Base-by-base conservation (phyloP, 495 filamentous ascomycete species). In the Penicillium pancosmium region DNA sequence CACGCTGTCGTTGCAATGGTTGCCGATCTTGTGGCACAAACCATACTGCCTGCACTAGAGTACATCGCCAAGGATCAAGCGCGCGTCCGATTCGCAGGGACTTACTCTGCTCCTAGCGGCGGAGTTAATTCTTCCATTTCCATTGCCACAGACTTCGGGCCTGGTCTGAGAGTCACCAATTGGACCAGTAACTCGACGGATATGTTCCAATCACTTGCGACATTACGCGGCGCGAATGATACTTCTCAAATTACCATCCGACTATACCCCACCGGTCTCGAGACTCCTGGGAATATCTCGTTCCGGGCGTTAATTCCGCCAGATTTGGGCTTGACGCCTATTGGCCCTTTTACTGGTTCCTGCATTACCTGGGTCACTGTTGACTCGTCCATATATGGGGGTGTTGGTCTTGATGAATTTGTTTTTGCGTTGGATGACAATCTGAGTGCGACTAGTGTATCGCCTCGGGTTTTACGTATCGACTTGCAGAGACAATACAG, bases 251-350 rank as follows among this genome's bases (percentile, higher is more conserved):
- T 71, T 9, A 59, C 54, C 25, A 68, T 84, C 5, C 75, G 82
- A 18, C 35, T 85, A 13, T 84, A 82, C 54, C 83, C 82, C 0
- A 80, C 81, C 9, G 66, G 69, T 4, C 63, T 72, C 2, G 38
- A 59, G 25, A 61, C 41, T 18, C 27, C 56, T 2, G 62, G 63
- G 5, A 62, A 65, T 52, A 62, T 80, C 0, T 75, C 75, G 10
- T 83, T 80, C 65, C 76, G 79, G 38, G 78, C 78, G 10, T 70
- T 80, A 31, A 71, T 75, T 15, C 60, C 55, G 1, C 73, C 76
- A 51, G 61, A 71, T 16, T 50, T 68, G 21, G 59, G 66, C 10
- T 21, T 57, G 54, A 3, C 40, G 0, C 48, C 52, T 10, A 47
- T 50, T 50, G 71, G 65, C 0, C 71, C 71, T 1, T 55, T 71